Evolutionary conservation across 78 protist species (phyloP), one percentile per base, ranked within the genome.

Genomic region (Dictyostelium intermedium): DNA sequence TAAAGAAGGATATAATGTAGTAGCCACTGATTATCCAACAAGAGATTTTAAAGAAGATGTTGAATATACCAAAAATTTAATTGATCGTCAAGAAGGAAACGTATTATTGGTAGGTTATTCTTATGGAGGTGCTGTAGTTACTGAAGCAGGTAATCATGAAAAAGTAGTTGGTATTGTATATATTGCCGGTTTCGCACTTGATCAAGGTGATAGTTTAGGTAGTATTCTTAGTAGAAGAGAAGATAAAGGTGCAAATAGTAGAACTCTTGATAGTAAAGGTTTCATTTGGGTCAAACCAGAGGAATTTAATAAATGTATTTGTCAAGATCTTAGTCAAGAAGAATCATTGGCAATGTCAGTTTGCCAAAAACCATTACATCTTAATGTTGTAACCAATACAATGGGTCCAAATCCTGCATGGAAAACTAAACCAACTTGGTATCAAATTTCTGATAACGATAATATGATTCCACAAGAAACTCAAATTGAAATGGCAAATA

Each of bases 381-480:
- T 60, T 20, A 35, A 30, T 30, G 14, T 63, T 86, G 50, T 78
- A 10, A 35, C 60, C 43, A 16, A 41, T 37, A 47, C 63, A 69
- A 18, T 77, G 23, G 43, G 41, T 34, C 45, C 72, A n/a, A 20
- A 50, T 4, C 84, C 85, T 8, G 83, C 92, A 1, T 86, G 92
- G 92, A 86, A 86, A 81, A 86, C 45, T 50, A 86, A 53, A 8
- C 92, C 92, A 77, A 35, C 85, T 9, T 86, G 77, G 78, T 86
- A 86, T 61, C 61, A 30, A 18, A 34, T 86, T 7, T 45, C 77
- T 39, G 84, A 74, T 32, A 34, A 77, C 1, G 92, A 86, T 60
- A 74, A 35, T 18, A 66, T 60, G 39, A 77, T 86, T 37, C 81
- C 81, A 34, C 76, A 41, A 56, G 73, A 50, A 35, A 50, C 78